Conservation (phyloP, 345 rosid genomes). For the Populus euphratica region DNA sequence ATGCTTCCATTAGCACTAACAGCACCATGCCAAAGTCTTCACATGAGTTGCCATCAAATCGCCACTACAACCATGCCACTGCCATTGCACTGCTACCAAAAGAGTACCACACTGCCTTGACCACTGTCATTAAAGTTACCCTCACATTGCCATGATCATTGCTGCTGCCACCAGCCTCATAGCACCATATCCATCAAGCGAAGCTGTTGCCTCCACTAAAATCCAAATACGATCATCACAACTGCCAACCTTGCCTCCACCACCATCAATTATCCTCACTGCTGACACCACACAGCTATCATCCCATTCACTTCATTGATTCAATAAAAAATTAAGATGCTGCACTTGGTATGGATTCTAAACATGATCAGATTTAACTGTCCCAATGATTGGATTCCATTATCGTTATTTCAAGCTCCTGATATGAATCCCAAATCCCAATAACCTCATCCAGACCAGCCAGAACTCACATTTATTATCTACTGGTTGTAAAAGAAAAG, state of each 20-base stretch:
- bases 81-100: not conserved
- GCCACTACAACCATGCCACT: not conserved
- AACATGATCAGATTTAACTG: not conserved
- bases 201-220: not conserved
- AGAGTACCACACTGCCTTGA: not conserved
- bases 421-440: not conserved
- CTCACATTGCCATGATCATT: not conserved
- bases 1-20: not conserved
- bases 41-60: not conserved
- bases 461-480: not conserved
- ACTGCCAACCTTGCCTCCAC: not conserved
- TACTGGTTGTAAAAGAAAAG: not conserved
- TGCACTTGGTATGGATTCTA: not conserved
- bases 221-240: not conserved
- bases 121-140: not conserved
- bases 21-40: not conserved
- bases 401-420: slow-evolving; percentile 2
- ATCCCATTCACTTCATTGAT: not conserved
- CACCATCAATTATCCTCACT: not conserved
- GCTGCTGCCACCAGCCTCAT: not conserved
- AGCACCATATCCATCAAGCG: not conserved
- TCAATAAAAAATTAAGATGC: not conserved
- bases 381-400: not conserved
- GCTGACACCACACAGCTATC: not conserved
- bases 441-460: not conserved